Base-by-base conservation (phyloP, 768 basidiomycete genomes). In the Rhizopogon vinicolor region DNA sequence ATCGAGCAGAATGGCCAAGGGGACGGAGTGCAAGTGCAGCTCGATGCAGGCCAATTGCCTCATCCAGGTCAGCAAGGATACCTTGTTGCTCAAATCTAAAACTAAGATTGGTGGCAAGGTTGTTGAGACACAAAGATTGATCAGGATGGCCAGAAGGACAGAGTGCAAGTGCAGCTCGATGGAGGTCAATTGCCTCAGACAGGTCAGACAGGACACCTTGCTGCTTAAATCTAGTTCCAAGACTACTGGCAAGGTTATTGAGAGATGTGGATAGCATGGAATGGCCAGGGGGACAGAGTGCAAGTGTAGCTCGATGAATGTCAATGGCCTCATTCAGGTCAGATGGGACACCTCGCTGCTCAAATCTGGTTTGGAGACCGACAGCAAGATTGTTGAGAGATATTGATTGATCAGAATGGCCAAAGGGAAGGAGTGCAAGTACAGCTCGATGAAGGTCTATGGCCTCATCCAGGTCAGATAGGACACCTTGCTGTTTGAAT, bases 271-370 rank as follows among this genome's bases (percentile, higher is more conserved):
- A n/a, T n/a, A n/a, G n/a, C n/a, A n/a, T n/a, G n/a, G n/a, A n/a
- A n/a, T n/a, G n/a, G n/a, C n/a, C n/a, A n/a, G 5, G 14, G 19
- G 50, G 33, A 1, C 35, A 7, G 14, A 51, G 40, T 5, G 14
- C 9, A 18, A 51, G 19, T 22, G 49, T 18, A 19, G 9, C 29
- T 29, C 18, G n/a, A 19, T 44, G 29, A 5, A 44, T 18, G 10
- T 22, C 12, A 19, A 44, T 44, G 0, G 54, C 59, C 33, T 60
- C 52, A 16, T 64, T 42, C 37, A 64, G 35, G 43, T 64, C 59
- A 19, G 29, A 48, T 4, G 43, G 12, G 16, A 19, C 48, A 7
- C 31, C n/a, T n/a, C n/a, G 48, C 22, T 22, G 42, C 41, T 52
- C 43, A 42, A 56, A 64, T 14, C 61, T 39, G 10, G n/a, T 41